Evolutionary conservation across 164 flowering plant species (phyloP), one percentile per base, ranked within the genome.

Genomic region (Santalum album): DNA sequence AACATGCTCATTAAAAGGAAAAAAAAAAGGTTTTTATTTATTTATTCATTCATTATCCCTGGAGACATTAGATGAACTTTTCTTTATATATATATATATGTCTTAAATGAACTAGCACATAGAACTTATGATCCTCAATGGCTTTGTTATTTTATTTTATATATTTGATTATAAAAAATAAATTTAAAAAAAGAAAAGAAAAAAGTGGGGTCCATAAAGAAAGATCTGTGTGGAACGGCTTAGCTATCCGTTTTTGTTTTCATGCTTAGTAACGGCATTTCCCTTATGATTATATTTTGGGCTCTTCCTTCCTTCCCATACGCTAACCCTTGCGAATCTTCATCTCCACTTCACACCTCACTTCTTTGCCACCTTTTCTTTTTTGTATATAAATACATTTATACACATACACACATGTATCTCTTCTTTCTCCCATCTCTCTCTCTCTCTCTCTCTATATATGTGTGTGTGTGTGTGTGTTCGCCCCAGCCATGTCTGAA

Each of bases 251-350:
- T 69, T 77, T 66, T 76, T 68, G 78, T 77, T 72, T 70, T 59
- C 56, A 74, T 63, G 70, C 71, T 58, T 15, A 63, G 77, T 78
- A 77, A 79, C 77, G 79, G 78, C 86, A 67, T 74, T 57, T 65
- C n/a, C 47, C 79, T 70, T 73, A 78, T 81, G 84, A 76, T 81
- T 81, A 78, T 77, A 68, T 81, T 81, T 77, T 81, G 84, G 68
- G 32, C 25, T 64, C 57, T 73, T 76, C 64, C 53, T 49, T 42
- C 52, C 69, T 71, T n/a, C n/a, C n/a, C n/a, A n/a, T n/a, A n/a
- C n/a, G n/a, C n/a, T n/a, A n/a, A 63, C 52, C 68, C 71, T 57
- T 43, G 29, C 55, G 54, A 58, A 63, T n/a, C n/a, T n/a, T 56
- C 66, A 57, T 55, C 52, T 44, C 56, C 42, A 20, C 49, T 57